Conservation (phyloP, 495 filamentous ascomycete species). For the Platismatia glauca region DNA sequence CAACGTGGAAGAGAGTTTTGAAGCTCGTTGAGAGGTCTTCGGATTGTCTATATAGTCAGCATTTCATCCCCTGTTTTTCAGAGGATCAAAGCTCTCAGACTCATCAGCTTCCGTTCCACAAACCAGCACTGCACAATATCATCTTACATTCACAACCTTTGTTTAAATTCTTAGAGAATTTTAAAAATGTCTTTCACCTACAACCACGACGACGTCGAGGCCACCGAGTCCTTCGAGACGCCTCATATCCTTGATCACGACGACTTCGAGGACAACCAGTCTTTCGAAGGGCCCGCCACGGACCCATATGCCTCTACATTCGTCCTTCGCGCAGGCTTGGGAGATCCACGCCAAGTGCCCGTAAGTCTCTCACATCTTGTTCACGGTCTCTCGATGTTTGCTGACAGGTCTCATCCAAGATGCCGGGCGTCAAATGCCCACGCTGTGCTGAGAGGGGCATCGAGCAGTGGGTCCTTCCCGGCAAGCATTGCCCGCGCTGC, state of each 20-base stretch:
- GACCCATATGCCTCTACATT: neutral
- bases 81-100: constrained; percentile 1
- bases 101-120: neutral
- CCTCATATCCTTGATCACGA: neutral
- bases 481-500: constrained; percentile 19
- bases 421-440: constrained; percentile 17
- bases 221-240: neutral
- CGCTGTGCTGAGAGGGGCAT: constrained; percentile 18
- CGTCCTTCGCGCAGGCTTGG: neutral
- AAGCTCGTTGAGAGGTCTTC: neutral
- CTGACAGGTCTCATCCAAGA: constrained; percentile 8
- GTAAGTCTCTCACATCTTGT: neutral
- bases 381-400: neutral
- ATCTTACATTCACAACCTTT: neutral
- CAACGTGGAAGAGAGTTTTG: neutral
- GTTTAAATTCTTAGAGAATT: neutral
- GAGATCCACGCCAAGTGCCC: neutral
- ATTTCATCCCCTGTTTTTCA: neutral
- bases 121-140: neutral
- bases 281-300: neutral
- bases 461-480: constrained; percentile 20
- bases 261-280: neutral
- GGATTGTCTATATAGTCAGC: constrained; percentile 1
- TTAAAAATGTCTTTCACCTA: neutral
- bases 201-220: neutral